Percentiles rank a stretch among this genome's conserved stretches.
Evolutionary conservation across 2,329 filamentous ascomycete genomes (phyloP).

Genomic region (Colletotrichum higginsianum): DNA sequence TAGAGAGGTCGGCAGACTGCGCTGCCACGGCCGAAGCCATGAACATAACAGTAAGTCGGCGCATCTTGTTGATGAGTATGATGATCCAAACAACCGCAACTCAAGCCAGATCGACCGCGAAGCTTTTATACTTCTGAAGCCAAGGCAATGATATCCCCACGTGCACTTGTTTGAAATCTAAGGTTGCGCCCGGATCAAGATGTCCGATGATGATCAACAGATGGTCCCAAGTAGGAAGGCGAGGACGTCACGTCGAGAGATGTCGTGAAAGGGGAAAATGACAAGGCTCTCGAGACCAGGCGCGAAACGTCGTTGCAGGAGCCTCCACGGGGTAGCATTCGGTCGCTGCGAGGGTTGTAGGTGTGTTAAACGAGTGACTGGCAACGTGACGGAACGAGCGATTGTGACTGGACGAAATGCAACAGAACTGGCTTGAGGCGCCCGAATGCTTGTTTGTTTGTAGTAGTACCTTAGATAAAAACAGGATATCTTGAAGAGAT

Average conservation of each 20-base stretch:
- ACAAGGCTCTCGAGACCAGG: not conserved
- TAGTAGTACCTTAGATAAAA: not conserved
- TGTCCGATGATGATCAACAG: constrained; percentile 1
- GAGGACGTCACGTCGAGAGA: not conserved
- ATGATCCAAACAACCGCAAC: not conserved
- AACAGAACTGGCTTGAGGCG: constrained; percentile 17
- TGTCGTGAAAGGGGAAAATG: constrained; percentile 6
- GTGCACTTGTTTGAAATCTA: not conserved
- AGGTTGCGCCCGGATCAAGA: constrained; percentile 15
- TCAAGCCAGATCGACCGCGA: not conserved
- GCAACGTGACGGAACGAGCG: constrained; percentile 36
- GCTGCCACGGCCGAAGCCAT: constrained; percentile 24
- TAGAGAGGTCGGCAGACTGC: constrained; percentile 48
- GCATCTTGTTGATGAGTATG: constrained; percentile 7
- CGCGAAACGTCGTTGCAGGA: constrained; percentile 34
- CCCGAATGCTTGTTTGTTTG: not conserved
- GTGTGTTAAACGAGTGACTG: constrained; percentile 26
- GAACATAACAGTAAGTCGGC: constrained; percentile 15
- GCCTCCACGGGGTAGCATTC: constrained; percentile 30
- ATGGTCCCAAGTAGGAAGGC: constrained; percentile 10
- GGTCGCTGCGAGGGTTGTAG: constrained; percentile 16
- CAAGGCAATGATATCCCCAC: not conserved
- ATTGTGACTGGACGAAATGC: constrained; percentile 33
- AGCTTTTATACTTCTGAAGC: not conserved
- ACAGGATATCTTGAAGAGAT: not conserved